A percentile compares a stretch with the other conserved stretches of the same genome.
Conservation (phyloP, 2,329 filamentous ascomycete genomes). For the Magnaporthales sp. region DNA sequence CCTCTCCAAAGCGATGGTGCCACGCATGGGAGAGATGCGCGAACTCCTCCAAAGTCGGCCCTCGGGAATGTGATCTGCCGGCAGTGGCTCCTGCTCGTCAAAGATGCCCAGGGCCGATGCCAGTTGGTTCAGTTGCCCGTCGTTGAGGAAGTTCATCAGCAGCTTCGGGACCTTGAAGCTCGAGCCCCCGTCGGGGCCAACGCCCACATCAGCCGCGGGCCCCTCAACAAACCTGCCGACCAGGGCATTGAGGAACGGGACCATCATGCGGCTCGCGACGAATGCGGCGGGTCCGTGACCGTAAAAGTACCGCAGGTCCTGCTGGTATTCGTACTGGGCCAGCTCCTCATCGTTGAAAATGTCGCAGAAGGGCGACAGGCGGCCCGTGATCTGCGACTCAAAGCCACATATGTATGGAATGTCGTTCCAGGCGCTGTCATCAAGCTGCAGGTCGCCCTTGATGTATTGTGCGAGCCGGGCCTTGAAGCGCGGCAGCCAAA, state of each 20-base stretch:
- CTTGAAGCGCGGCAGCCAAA: constrained; percentile 35
- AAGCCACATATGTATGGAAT: constrained; percentile 64
- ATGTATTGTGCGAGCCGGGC: constrained; percentile 45
- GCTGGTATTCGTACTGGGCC: constrained; percentile 55
- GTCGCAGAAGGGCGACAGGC: constrained; percentile 51
- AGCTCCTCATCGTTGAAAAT: constrained; percentile 55
- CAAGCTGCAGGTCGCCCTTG: constrained; percentile 43
- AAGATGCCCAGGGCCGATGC: constrained; percentile 52
- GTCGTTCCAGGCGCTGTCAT: constrained; percentile 29
- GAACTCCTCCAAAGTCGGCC: constrained; percentile 45
- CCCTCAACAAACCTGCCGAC: constrained; percentile 43
- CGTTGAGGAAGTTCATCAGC: constrained; percentile 54
- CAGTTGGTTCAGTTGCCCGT: constrained; percentile 57
- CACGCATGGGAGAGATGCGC: constrained; percentile 52
- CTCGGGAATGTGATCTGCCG: constrained; percentile 34
- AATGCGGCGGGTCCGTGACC: constrained; percentile 48
- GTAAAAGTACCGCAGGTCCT: constrained; percentile 63
- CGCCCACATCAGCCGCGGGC: constrained; percentile 36
- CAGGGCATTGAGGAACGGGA: constrained; percentile 48
- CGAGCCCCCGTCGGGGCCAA: constrained; percentile 30
- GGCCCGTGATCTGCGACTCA: constrained; percentile 58
- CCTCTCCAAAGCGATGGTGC: constrained; percentile 56
- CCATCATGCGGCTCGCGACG: constrained; percentile 49
- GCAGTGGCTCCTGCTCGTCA: constrained; percentile 42
- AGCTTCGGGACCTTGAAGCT: constrained; percentile 44